Base-by-base conservation (phyloP, 2,329 filamentous ascomycete species). In the Epichloe bromicola region DNA sequence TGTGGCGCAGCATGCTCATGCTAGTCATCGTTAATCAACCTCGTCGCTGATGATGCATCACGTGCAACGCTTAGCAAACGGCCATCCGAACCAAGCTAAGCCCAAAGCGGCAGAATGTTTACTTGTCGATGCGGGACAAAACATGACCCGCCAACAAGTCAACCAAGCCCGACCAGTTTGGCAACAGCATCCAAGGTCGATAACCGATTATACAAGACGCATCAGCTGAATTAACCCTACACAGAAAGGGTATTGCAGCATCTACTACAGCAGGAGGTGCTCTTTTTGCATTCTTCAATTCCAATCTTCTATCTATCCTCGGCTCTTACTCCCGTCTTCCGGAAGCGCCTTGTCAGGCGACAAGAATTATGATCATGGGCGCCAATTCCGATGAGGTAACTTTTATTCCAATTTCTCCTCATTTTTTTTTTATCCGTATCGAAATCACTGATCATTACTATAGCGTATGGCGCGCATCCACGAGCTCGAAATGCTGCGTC, bases 401-500 rank as follows among this genome's bases (percentile, higher is more conserved):
- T 14, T 30, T 12, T 6, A 12, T 36, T 14, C 23, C 37, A 11
- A 36, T 10, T 19, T 2, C 11, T n/a, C 14, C 14, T 15, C 17
- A 30, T 48, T 11, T n/a, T 11, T 15, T 5, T 7, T 5, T 17
- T 14, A 8, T 8, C 33, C 38, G 43, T 53, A 49, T 54, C 48
- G 51, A 51, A 45, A 56, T 50, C 48, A 42, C 56, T 55, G 41
- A 57, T 47, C 8, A 42, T 19, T 46, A 17, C 37, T 23, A 34
- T 47, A 79, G 76, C 70, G 69, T 52, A 62, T 65, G 51, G 65
- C 71, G 53, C 65, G 65, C 30, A 68, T 78, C 37, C 74, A 76
- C 56, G 66, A 74, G 23, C 75, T 89, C 49, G 87, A 94, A 63
- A 69, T 85, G 54, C 79, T 79, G 59, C 87, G 90, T 63, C 80